Evolutionary conservation across 2,329 filamentous ascomycete genomes (phyloP).

Genomic region (Fusarium annulatum): DNA sequence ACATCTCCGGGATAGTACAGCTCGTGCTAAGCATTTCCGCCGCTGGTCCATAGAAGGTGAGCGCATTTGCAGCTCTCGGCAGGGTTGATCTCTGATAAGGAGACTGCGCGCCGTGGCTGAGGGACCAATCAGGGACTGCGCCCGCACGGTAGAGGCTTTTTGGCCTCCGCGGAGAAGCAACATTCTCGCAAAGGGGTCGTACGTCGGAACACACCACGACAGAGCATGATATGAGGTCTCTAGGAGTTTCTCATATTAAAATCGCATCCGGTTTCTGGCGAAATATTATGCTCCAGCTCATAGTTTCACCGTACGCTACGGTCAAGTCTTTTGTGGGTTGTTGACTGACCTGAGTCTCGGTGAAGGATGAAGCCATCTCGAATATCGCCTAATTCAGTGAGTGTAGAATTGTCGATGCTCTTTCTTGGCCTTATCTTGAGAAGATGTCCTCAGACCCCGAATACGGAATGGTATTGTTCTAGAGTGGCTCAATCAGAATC

Average conservation of each 20-base stretch:
- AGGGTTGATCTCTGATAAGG: constrained; percentile 41
- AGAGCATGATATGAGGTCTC: constrained; percentile 26
- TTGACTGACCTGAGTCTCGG: constrained; percentile 15
- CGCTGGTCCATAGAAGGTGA: constrained; percentile 8
- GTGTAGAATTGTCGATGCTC: not conserved
- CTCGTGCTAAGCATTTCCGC: constrained; percentile 37
- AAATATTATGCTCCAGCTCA: not conserved
- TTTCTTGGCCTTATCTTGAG: not conserved
- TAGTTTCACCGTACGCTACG: not conserved
- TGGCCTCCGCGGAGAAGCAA: constrained; percentile 39
- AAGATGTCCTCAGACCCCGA: not conserved
- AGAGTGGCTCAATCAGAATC: not conserved
- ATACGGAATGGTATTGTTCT: not conserved
- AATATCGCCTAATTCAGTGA: not conserved
- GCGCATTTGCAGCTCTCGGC: constrained; percentile 18
- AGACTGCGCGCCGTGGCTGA: constrained; percentile 2
- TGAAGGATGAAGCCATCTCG: constrained; percentile 18
- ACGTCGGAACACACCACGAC: constrained; percentile 36
- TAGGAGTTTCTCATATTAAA: constrained; percentile 18
- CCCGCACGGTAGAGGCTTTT: not conserved
- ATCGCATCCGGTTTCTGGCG: constrained; percentile 11
- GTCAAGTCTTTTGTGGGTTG: constrained; percentile 17
- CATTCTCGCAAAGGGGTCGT: constrained; percentile 26
- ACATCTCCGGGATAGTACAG: constrained; percentile 38
- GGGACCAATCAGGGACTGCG: constrained; percentile 33